Conservation (phyloP, 345 rosid species). For the Microcos paniculata region DNA sequence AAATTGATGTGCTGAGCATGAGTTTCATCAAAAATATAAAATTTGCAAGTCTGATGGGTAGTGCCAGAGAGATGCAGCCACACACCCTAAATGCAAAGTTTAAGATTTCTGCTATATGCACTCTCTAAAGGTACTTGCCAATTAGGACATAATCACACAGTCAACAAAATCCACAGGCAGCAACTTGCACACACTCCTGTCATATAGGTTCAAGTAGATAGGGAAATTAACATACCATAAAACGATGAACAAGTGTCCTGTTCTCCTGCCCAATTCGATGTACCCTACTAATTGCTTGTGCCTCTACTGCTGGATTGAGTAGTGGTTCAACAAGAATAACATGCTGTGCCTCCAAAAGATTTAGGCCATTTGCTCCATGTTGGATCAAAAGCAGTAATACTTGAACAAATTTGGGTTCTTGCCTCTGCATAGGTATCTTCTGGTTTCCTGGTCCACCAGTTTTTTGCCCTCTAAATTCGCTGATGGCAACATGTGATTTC, state of each 20-base stretch:
- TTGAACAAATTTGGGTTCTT: constrained; percentile 50
- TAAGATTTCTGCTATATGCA: not conserved
- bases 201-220: not conserved
- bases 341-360: constrained; percentile 93
- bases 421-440: constrained; percentile 18
- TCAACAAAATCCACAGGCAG: not conserved
- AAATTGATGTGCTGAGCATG: not conserved
- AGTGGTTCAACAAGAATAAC: constrained; percentile 93
- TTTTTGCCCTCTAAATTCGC: constrained; percentile 63
- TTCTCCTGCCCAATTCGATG: constrained; percentile 90
- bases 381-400: constrained; percentile 82
- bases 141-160: not conserved
- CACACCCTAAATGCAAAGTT: not conserved
- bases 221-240: constrained; percentile 53
- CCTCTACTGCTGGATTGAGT: constrained; percentile 93
- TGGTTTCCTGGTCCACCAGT: constrained; percentile 25
- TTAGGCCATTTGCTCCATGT: constrained; percentile 97
- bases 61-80: not conserved
- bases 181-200: not conserved
- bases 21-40: not conserved
- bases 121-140: not conserved
- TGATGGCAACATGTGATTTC: constrained; percentile 81
- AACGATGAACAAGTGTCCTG: constrained; percentile 83
- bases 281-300: constrained; percentile 93
- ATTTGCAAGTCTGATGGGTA: not conserved